Conservation (phyloP, 202 grass and related monocot genomes). For the Hordeum pubiflorum region DNA sequence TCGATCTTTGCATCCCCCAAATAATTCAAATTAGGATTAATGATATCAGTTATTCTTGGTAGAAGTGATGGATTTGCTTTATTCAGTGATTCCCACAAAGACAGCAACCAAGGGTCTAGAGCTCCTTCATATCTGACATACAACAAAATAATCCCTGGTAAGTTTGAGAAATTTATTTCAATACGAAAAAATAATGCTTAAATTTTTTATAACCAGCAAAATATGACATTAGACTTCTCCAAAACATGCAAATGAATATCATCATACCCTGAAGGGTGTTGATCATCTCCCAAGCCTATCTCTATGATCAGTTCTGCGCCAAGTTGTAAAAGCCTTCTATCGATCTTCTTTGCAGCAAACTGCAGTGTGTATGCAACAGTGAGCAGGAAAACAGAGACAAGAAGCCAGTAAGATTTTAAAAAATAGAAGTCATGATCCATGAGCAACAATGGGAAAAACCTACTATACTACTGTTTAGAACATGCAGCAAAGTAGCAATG, state of each 20-base stretch:
- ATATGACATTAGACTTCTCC: neutral
- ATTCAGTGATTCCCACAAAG: conserved; percentile 71
- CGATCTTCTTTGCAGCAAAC: conserved; percentile 88
- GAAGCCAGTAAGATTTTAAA: neutral
- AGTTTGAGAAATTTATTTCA: neutral
- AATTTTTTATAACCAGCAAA: neutral
- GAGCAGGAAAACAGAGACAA: conserved; percentile 25
- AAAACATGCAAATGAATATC: neutral
- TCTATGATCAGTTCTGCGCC: conserved; percentile 62
- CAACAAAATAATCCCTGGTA: neutral
- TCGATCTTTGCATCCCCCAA: conserved; percentile 64
- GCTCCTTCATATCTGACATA: conserved; percentile 72
- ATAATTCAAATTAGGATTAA: conserved; percentile 47
- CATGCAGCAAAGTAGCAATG: neutral
- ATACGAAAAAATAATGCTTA: neutral
- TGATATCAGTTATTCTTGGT: conserved; percentile 70
- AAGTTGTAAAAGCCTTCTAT: conserved; percentile 71
- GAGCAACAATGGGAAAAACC: neutral
- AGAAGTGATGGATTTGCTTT: conserved; percentile 44
- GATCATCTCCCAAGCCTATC: conserved; percentile 84
- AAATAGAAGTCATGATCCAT: neutral
- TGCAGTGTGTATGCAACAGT: conserved; percentile 32
- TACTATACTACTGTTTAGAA: neutral
- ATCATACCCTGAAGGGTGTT: conserved; percentile 87
- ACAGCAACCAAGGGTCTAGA: conserved; percentile 76